Evolutionary conservation across 805 yeast genomes (phyloP), one percentile per base, ranked within the genome.

Genomic region (Barnettozyma populi): DNA sequence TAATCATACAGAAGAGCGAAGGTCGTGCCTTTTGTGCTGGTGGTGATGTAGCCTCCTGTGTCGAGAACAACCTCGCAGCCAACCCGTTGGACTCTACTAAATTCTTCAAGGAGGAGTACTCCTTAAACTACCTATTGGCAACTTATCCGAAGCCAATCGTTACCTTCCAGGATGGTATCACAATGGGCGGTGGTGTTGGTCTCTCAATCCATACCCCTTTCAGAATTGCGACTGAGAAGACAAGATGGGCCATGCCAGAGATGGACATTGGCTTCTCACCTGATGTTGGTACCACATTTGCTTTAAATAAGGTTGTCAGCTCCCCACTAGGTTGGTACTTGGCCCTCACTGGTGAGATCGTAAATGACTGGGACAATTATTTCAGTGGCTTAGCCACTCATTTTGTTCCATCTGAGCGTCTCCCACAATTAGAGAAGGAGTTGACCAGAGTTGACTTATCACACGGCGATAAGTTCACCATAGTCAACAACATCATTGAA

Each of bases 181-280:
- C 92, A 24, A 89, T 94, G 96, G 99, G 98, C 47, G 98, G 98
- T 45, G 98, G 98, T 57, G 96, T 90, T 39, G 98, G 99, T 5
- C 70, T 94, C 40, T 75, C 92, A 0, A 84, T 88, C 37, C 98
- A 94, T 67, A 84, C 88, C 11, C 92, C 97, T 3, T 92, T 92
- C 73, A 80, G 98, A 61, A 71, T 94, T 35, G 95, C 95, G n/a
- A 86, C 96, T 37, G 97, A 92, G 59, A 77, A 79, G 58, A 90
- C 98, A 10, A 76, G 83, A 63, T 78, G 90, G 70, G 96, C 98
- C 52, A 94, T 94, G 99, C 98, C 99, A 8, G 98, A 94, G 68
- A 86, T 95, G 75, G 90, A 87, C 60, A 94, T 94, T 64, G 99
- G 99, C 1, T 88, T 89, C 66, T 86, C 88, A 69, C 95, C 96